Conservation (phyloP, 2,329 filamentous ascomycete species). For the Aspergillus novoparasiticus region DNA sequence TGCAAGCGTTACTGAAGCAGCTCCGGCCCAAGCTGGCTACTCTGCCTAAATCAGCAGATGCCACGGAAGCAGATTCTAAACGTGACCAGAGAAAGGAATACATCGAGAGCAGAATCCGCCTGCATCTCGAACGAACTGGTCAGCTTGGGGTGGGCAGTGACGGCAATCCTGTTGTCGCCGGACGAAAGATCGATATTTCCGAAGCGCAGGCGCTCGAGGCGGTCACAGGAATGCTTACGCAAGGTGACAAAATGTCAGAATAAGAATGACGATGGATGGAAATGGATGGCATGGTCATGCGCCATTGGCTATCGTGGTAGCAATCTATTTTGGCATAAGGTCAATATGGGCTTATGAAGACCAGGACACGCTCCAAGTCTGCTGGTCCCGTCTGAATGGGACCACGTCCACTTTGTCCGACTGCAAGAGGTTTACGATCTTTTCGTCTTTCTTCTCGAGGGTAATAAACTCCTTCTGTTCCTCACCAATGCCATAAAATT, state of each 20-base stretch:
- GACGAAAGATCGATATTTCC: slow-evolving; percentile 41
- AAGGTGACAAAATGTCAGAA: slow-evolving; percentile 24
- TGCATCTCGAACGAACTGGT: slow-evolving; percentile 68
- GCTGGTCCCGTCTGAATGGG: slow-evolving; percentile 65
- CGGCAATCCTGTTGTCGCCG: slow-evolving; percentile 37
- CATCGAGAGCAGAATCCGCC: slow-evolving; percentile 75
- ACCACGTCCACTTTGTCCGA: slow-evolving; percentile 64
- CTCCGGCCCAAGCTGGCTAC: slow-evolving; percentile 66
- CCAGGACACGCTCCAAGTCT: slow-evolving; percentile 47
- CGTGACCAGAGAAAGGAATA: slow-evolving; percentile 76
- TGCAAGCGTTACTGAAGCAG: slow-evolving; percentile 69
- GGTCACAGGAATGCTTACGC: slow-evolving; percentile 40
- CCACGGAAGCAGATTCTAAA: slow-evolving; percentile 54
- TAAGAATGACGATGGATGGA: slow-evolving; percentile 4
- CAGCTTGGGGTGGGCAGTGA: slow-evolving; percentile 39
- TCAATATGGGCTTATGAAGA: slow-evolving; percentile 18
- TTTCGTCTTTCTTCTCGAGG: slow-evolving; percentile 58
- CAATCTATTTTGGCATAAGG: neutral
- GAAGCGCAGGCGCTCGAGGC: slow-evolving; percentile 47
- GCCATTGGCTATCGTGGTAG: neutral
- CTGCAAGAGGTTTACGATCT: slow-evolving; percentile 57
- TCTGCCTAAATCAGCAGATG: slow-evolving; percentile 40
- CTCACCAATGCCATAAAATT: slow-evolving; percentile 60
- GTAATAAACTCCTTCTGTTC: slow-evolving; percentile 55
- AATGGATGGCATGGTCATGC: slow-evolving; percentile 1